Evolutionary conservation across 2,329 filamentous ascomycete genomes (phyloP), one percentile per base, ranked within the genome.

Genomic region (Trichoderma atroviride): DNA sequence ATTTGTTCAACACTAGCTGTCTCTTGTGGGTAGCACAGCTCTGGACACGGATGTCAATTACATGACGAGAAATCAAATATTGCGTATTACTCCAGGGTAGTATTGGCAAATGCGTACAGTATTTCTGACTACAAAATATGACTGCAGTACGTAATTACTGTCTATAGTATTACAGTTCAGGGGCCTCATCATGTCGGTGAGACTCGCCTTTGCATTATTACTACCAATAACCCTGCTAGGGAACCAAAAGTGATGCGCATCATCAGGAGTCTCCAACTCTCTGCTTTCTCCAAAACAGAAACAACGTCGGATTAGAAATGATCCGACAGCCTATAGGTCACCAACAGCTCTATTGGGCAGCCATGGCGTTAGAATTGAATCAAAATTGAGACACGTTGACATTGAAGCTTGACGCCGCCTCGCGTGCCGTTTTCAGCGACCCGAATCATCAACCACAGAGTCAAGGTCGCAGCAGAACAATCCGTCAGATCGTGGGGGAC

Each of bases 401-500:
- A 3, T 19, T 19, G 16, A 19, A 16, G 59, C 31, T 63, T 40
- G 47, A 62, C 59, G 60, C 60, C 27, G 60, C 31, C 57, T 29
- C 31, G 50, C 31, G 16, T 19, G 29, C 43, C 29, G 59, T 50
- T 52, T 52, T 62, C 43, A 62, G 59, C 43, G 40, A 60, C 43
- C 43, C n/a, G n/a, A 22, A 50, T 50, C 9, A 13, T 43, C 40
- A 43, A 43, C 14, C 16, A 43, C 14, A 29, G 31, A 6, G n/a
- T 14, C 59, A n/a, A n/a, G 13, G 31, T 63, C n/a, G 24, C 35
- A 65, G 19, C 27, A 33, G 5, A 65, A 50, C 27, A 65, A 43
- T 19, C 62, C 19, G 53, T 57, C 52, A 65, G 53, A 65, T 35
- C 62, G 62, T 65, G 62, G 62, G 40, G 62, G 62, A 55, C 29